Evolutionary conservation across 441 rosid genomes (phyloP), one percentile per base, ranked within the genome.

Genomic region (Raphanus hybrid): DNA sequence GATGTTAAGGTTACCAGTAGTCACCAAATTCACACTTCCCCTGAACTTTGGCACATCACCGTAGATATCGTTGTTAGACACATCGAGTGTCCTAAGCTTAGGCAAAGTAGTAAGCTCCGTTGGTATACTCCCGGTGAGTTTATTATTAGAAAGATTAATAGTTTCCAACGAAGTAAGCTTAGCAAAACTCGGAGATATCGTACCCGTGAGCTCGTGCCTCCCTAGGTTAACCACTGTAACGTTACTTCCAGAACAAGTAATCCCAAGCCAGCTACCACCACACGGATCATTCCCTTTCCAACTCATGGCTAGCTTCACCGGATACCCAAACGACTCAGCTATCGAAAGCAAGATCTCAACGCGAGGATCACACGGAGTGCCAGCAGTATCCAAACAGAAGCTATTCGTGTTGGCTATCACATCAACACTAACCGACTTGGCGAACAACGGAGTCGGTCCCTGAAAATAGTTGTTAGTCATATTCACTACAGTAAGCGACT

Each of bases 391-490:
- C 69, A 70, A 59, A 77, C 92, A 90, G 59, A 90, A 90, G 9
- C 88, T 86, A 67, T 90, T 88, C 5, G 18, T 2, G 5, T 67
- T 77, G 0, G 23, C 4, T 1, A 1, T 6, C 57, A 83, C 72
- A 79, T 90, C 94, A 6, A 75, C 74, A n/a, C 3, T 34, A 27
- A 83, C 87, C 0, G 62, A 48, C n/a, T 73, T 66, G 0, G 27
- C 52, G 62, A 90, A 88, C 5, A 65, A 45, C 2, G 94, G 94
- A 43, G 77, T 69, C 0, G 87, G 85, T 12, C 94, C 94, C 79
- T 90, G 94, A 59, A 90, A 79, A 4, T 12, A 0, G 75, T 90
- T 90, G 66, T 86, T 87, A 0, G 89, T 86, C 64, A 90, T 67
- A 74, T 88, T 88, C 70, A 90, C 87, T 8, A 39, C 32, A 34